phyloP scores from a whole-genome alignment of 1,284 basidiomycete genomes.

The Marasmius sp. region DNA sequence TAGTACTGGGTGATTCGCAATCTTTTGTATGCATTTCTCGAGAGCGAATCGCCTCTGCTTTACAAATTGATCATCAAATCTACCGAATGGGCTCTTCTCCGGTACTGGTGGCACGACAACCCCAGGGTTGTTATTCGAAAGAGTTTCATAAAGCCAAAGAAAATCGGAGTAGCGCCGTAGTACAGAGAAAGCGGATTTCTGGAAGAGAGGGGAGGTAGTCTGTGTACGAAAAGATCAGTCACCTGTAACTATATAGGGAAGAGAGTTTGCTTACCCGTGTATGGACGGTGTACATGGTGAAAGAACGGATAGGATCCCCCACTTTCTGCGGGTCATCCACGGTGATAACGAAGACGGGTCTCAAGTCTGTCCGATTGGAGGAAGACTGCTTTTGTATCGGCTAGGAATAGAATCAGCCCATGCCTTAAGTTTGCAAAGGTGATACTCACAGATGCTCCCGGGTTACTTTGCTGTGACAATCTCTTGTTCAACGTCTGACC shows the following conservation, averaged over 20 bases:
- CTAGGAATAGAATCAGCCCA: constrained; percentile 1
- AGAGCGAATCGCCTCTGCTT: constrained; percentile 80
- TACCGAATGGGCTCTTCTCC: constrained; percentile 90
- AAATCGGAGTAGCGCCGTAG: constrained; percentile 97
- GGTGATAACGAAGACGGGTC: constrained; percentile 73
- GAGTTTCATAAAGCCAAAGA: constrained; percentile 91
- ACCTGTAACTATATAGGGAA: neutral
- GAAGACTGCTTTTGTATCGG: constrained; percentile 30
- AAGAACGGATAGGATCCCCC: constrained; percentile 88
- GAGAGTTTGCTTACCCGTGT: constrained; percentile 58
- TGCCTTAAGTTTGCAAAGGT: neutral
- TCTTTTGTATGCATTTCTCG: constrained; percentile 89
- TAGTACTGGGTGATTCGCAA: constrained; percentile 84
- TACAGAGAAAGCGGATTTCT: constrained; percentile 84
- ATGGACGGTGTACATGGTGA: constrained; percentile 93
- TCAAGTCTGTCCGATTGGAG: constrained; percentile 37
- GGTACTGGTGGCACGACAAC: constrained; percentile 96
- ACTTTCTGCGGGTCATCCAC: constrained; percentile 94
- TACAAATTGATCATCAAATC: constrained; percentile 89
- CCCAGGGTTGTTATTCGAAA: constrained; percentile 92
- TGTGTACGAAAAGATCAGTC: constrained; percentile 7
- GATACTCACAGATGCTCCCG: constrained; percentile 8
- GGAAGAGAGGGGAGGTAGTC: constrained; percentile 83
- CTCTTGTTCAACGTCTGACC: constrained; percentile 47
- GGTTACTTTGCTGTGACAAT: constrained; percentile 10